These are phyloP conservation scores for Boletales sp. DNA, from an alignment of 768 basidiomycete species.

Conservation along the genomic window DNA sequence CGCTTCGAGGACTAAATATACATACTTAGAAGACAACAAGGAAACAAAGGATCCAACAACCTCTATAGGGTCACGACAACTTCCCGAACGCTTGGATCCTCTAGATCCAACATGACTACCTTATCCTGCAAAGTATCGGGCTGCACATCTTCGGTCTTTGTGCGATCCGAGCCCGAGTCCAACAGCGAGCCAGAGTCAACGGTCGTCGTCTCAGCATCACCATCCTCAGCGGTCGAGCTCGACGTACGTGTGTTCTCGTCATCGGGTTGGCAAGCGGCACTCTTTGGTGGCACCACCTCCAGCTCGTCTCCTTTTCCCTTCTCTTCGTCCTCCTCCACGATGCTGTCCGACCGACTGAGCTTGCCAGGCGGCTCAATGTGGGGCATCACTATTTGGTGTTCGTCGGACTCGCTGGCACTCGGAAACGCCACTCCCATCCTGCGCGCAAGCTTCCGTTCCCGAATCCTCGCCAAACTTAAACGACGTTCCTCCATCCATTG, in stretches of 20 bases:
- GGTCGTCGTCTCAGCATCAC: slow-evolving; percentile 20
- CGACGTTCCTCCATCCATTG: slow-evolving; percentile 36
- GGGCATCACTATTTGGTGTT: slow-evolving; percentile 15
- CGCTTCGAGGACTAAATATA: slow-evolving; percentile 17
- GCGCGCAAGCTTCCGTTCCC: slow-evolving; percentile 31
- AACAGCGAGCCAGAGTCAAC: slow-evolving; percentile 24
- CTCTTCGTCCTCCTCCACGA: slow-evolving; percentile 29
- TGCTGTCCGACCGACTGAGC: slow-evolving; percentile 30
- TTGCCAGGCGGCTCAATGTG: slow-evolving; percentile 22
- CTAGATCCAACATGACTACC: slow-evolving; percentile 22
- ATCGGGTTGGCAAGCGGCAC: neutral
- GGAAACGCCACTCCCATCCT: slow-evolving; percentile 27
- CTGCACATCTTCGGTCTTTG: slow-evolving; percentile 23
- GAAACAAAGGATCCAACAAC: neutral
- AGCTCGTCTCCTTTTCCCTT: slow-evolving; percentile 14
- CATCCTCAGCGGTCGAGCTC: slow-evolving; percentile 11
- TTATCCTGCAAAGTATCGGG: slow-evolving; percentile 26
- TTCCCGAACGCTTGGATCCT: slow-evolving; percentile 16
- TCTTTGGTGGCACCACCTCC: slow-evolving; percentile 1
- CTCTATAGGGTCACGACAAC: slow-evolving; percentile 14
- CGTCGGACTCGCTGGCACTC: slow-evolving; percentile 4
- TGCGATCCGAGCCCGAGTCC: slow-evolving; percentile 28
- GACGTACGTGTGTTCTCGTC: slow-evolving; percentile 3
- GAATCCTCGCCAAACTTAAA: slow-evolving; percentile 28
- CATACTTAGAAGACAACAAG: slow-evolving; percentile 19